Evolutionary conservation across 2,329 filamentous ascomycete genomes (phyloP).

Genomic region (Nothomitra cinnamomea): DNA sequence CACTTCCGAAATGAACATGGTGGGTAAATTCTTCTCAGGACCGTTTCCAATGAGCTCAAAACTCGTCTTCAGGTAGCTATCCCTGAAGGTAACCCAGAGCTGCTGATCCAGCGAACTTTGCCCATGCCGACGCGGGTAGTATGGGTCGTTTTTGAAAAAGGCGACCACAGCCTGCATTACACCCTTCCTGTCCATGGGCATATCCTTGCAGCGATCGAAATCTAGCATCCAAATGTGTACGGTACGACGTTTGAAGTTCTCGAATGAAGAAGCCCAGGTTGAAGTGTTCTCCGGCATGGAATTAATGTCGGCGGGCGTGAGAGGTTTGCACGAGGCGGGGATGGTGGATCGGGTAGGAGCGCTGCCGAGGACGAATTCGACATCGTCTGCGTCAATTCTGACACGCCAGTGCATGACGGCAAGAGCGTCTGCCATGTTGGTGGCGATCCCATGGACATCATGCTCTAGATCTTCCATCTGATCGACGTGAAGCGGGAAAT

Average conservation of each 20-base stretch:
- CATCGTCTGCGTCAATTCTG: constrained; percentile 11
- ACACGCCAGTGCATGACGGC: constrained; percentile 14
- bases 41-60: neutral
- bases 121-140: constrained; percentile 26
- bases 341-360: neutral
- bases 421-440: constrained; percentile 12
- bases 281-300: neutral
- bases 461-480: constrained; percentile 11
- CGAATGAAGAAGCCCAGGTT: neutral
- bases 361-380: constrained; percentile 13
- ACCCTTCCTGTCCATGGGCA: constrained; percentile 23
- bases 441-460: constrained; percentile 7
- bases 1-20: neutral
- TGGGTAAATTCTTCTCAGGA: neutral
- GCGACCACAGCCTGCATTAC: constrained; percentile 25
- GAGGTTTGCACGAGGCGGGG: neutral
- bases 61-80: neutral
- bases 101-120: neutral
- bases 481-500: constrained; percentile 13
- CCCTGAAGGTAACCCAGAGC: neutral
- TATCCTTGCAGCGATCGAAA: neutral
- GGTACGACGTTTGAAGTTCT: neutral
- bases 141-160: constrained; percentile 35
- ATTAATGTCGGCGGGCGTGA: neutral
- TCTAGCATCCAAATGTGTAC: neutral